phyloP scores from a whole-genome alignment of 495 filamentous ascomycete species.

The Tuber borchii region DNA sequence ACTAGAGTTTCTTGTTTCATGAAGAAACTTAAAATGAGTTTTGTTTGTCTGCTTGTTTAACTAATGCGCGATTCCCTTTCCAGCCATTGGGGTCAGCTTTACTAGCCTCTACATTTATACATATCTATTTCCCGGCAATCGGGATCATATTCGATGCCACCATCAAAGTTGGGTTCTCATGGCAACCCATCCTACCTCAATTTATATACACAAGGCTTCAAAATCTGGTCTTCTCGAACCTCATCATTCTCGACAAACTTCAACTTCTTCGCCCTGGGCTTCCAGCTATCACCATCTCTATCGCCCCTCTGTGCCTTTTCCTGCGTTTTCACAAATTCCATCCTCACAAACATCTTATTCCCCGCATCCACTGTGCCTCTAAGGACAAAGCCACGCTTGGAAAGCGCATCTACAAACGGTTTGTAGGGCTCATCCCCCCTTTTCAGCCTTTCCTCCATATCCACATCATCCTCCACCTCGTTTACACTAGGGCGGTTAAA shows the following conservation, averaged over 20 bases:
- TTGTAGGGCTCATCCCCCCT: conserved; percentile 66
- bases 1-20: not conserved
- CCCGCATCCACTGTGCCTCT: conserved; percentile 63
- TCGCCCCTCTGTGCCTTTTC: conserved; percentile 56
- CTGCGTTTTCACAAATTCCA: conserved; percentile 79
- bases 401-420: conserved; percentile 80
- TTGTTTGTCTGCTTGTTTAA: not conserved
- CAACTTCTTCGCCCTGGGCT: conserved; percentile 44
- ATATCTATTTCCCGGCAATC: not conserved
- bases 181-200: conserved; percentile 52
- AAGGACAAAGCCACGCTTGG: conserved; percentile 69
- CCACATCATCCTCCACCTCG: conserved; percentile 51
- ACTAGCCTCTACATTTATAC: not conserved
- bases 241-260: conserved; percentile 46
- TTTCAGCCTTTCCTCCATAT: conserved; percentile 50
- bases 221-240: conserved; percentile 53
- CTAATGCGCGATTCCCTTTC: not conserved
- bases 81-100: not conserved
- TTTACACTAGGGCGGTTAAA: conserved; percentile 50
- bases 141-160: not conserved
- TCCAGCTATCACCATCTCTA: conserved; percentile 35
- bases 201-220: conserved; percentile 98
- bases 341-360: conserved; percentile 97
- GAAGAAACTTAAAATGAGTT: not conserved
- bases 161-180: conserved; percentile 11